Conservation (phyloP, 1,139 yeast species). For the Taphrina sp. region DNA sequence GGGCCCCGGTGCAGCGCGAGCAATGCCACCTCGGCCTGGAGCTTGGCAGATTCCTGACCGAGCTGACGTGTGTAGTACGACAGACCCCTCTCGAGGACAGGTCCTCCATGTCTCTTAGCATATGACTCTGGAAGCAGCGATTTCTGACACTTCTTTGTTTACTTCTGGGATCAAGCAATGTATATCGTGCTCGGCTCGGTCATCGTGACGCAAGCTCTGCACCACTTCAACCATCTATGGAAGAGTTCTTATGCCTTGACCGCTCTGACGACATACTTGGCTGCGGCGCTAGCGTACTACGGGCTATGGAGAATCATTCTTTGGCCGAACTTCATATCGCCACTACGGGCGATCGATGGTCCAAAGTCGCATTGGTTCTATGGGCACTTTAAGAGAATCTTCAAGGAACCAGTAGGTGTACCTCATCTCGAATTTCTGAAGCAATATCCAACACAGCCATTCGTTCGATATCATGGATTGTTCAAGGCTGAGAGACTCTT, state of each 20-base stretch:
- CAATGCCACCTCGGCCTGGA: too few species aligned
- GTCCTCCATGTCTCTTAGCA: too few species aligned
- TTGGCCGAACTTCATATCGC: slow-evolving; percentile 34
- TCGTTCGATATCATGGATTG: slow-evolving; percentile 34
- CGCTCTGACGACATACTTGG: not conserved
- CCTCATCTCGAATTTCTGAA: slow-evolving; percentile 34
- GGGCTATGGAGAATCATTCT: slow-evolving; percentile 32
- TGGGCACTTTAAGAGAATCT: slow-evolving; percentile 32
- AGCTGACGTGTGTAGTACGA: too few species aligned
- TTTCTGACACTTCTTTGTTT: too few species aligned
- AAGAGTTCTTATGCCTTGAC: not conserved
- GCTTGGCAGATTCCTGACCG: too few species aligned
- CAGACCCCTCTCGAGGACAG: too few species aligned
- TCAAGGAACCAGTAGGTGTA: slow-evolving; percentile 25
- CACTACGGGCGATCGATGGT: slow-evolving; percentile 32
- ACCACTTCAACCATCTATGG: slow-evolving; percentile 1
- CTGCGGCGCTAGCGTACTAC: slow-evolving; percentile 1
- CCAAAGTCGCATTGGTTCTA: slow-evolving; percentile 36
- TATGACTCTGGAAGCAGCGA: too few species aligned
- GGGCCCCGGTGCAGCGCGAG: too few species aligned
- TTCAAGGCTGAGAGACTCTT: slow-evolving; percentile 33
- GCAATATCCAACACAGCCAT: slow-evolving; percentile 28
- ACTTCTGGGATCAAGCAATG: too few species aligned
- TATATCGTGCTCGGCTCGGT: not conserved
- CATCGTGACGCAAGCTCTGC: slow-evolving; percentile 2